Percentiles rank a stretch among this genome's conserved stretches.
Conservation (phyloP, 768 basidiomycete species). For the Suillus luteus region DNA sequence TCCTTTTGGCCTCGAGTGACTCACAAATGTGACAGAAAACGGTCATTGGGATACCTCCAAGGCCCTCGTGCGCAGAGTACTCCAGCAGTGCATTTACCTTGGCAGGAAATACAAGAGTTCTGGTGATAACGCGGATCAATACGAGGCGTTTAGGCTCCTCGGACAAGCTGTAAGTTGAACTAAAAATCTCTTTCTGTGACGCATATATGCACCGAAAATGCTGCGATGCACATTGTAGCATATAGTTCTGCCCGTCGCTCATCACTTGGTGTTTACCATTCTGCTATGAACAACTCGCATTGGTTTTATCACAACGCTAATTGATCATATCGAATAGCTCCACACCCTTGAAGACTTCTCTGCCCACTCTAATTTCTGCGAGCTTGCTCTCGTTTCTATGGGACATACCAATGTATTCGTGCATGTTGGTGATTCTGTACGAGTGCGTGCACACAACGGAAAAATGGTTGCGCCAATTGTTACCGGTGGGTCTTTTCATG, state of each 20-base stretch:
- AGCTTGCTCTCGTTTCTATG: conserved; percentile 72
- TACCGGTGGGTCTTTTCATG: conserved; percentile 48
- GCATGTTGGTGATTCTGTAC: conserved; percentile 83
- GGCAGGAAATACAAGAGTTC: conserved; percentile 64
- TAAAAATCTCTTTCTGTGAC: background rate
- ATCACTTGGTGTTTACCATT: background rate
- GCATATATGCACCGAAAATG: background rate
- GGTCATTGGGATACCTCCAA: conserved; percentile 90
- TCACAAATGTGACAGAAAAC: conserved; percentile 43
- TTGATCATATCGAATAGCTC: conserved; percentile 42
- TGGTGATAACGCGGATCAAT: conserved; percentile 66
- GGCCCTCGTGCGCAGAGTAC: conserved; percentile 68
- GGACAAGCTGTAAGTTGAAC: conserved; percentile 59
- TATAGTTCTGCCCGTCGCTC: background rate
- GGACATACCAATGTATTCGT: conserved; percentile 79
- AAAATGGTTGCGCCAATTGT: conserved; percentile 79
- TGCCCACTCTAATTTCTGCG: conserved; percentile 90
- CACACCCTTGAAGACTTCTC: conserved; percentile 87
- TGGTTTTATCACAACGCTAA: background rate
- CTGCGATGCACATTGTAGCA: background rate
- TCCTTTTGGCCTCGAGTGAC: background rate
- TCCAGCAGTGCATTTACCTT: conserved; percentile 77
- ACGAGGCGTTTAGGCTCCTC: conserved; percentile 79
- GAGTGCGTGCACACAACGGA: conserved; percentile 74
- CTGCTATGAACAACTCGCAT: background rate